Percentiles rank a stretch among this genome's conserved stretches.
phyloP scores from a whole-genome alignment of 129 eudicot species.

The Chrysanthemum makinoi region DNA sequence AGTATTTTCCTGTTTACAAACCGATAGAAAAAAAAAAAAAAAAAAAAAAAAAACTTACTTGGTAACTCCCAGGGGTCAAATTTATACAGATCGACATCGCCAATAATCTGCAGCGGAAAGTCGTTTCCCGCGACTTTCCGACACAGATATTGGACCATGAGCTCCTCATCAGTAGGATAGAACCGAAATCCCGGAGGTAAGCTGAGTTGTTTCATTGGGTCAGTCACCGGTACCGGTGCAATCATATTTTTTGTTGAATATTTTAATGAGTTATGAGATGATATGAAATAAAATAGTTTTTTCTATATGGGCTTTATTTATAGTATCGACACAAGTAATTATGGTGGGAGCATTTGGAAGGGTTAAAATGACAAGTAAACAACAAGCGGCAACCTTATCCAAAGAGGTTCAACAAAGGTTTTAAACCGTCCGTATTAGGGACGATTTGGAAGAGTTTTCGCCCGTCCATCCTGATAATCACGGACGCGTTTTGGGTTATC shows the following conservation, averaged over 20 bases:
- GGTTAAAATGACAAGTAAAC: constrained; percentile 30
- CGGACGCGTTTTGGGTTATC: too few species aligned
- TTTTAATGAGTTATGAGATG: neutral
- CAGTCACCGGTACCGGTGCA: constrained; percentile 42
- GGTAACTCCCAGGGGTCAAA: constrained; percentile 91
- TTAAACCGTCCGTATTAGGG: too few species aligned
- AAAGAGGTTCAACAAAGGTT: neutral
- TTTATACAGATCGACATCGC: constrained; percentile 78
- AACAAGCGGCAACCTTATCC: constrained; percentile 36
- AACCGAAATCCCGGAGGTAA: constrained; percentile 91
- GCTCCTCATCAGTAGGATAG: constrained; percentile 91
- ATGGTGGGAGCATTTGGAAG: constrained; percentile 18
- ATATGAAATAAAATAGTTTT: constrained; percentile 1
- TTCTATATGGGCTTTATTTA: constrained; percentile 31
- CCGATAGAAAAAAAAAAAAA: too few species aligned
- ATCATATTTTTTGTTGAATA: constrained; percentile 43
- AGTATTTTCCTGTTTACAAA: too few species aligned
- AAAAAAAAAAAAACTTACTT: constrained; percentile 30
- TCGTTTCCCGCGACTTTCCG: constrained; percentile 66
- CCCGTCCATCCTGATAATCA: too few species aligned
- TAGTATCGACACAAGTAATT: constrained; percentile 6
- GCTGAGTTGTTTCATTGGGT: constrained; percentile 61
- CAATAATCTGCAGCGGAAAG: constrained; percentile 56
- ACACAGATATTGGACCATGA: constrained; percentile 71
- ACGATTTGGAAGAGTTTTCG: too few species aligned